Base-by-base conservation (phyloP, 805 yeast species). In the Metschnikowia chrysomelidarum region DNA sequence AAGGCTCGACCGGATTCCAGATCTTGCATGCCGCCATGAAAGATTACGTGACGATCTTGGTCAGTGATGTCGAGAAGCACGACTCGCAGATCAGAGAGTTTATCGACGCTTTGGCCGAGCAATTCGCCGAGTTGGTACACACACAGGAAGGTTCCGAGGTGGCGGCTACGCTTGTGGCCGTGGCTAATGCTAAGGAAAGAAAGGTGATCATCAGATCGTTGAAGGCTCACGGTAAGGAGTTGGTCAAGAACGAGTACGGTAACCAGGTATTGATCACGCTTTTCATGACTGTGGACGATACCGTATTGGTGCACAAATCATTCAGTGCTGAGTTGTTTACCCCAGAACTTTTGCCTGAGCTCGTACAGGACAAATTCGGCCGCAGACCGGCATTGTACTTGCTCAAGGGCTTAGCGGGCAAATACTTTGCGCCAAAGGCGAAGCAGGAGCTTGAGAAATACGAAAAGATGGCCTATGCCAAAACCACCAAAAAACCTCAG, bases 1-100 rank as follows among this genome's bases (percentile, higher is more conserved):
- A 91, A 63, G 98, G 98, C 5, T 87, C 96, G 2, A 83, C 95
- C 17, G 98, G 98, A 24, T 91, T 91, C 73, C 95, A 88, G 59
- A 83, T 91, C 47, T 75, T 91, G 57, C 98, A 91, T 60, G 95
- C 96, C 24, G 96, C 95, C 33, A 87, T 91, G 96, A 81, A 74
- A 56, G 96, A 91, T 59, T 87, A 84, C 53, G 75, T 79, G 30
- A 75, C 80, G 43, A 81, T 87, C 41, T 78, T 87, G 44, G 78
- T 78, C 42, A 78, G 73, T 29, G 70, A 67, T 36, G 34, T 62
- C 18, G 71, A 64, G 34, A 48, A 44, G 25, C 49, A 56, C 49
- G 72, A 67, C 40, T 71, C 74, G 26, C 91, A 87, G 59, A 75
- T 80, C 39, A 73, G 83, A 49, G 95, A 86, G 36, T 80, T 91